phyloP scores from a whole-genome alignment of 306 rosid species.

The Vachellia collinsii region DNA sequence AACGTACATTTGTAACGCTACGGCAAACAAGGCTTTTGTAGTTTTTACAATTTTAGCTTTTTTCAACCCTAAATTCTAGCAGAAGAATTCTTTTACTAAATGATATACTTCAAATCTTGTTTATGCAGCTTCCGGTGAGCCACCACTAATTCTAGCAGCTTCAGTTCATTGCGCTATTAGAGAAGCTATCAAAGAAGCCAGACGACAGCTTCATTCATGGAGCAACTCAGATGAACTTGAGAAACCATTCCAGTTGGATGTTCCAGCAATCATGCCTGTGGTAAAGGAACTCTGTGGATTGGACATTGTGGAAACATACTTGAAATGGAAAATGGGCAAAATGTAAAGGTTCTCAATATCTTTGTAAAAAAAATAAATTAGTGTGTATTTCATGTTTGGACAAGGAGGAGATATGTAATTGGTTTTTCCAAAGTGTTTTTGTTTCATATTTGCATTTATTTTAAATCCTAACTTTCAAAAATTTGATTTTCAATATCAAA shows the following conservation, averaged over 20 bases:
- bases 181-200: conserved; percentile 58
- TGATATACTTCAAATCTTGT: not conserved
- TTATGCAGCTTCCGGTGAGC: conserved; percentile 88
- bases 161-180: conserved; percentile 64
- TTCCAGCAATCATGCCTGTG: conserved; percentile 76
- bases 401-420: too few species aligned
- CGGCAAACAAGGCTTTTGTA: too few species aligned
- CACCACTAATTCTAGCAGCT: conserved; percentile 62
- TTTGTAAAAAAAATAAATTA: too few species aligned
- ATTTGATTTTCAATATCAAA: too few species aligned
- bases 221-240: conserved; percentile 28
- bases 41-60: too few species aligned
- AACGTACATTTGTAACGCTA: too few species aligned
- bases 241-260: conserved; percentile 49
- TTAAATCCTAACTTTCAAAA: too few species aligned
- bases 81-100: not conserved
- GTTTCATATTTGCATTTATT: too few species aligned
- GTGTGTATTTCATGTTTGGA: too few species aligned
- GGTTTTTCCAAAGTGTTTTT: too few species aligned
- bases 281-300: conserved; percentile 80
- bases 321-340: conserved; percentile 61
- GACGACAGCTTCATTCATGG: conserved; percentile 58
- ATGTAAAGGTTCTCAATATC: conserved; percentile 6
- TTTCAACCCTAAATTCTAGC: not conserved
- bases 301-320: conserved; percentile 68